Percentiles rank a stretch among this genome's conserved stretches.
phyloP scores from a whole-genome alignment of 1,139 yeast genomes.

The Citeromyces hawaiiensis region DNA sequence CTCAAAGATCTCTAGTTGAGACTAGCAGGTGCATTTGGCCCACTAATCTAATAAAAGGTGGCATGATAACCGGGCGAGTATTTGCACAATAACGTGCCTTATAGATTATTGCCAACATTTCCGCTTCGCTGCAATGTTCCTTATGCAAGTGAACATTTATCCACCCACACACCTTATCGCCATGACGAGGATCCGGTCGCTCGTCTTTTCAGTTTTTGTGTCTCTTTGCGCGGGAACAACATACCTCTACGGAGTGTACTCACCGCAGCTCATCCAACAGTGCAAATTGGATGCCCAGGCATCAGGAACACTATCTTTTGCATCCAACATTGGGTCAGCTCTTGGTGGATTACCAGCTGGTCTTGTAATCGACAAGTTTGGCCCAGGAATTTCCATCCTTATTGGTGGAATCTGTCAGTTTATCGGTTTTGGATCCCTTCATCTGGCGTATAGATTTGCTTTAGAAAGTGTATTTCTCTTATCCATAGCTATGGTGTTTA shows the following conservation, averaged over 20 bases:
- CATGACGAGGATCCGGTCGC: conserved; percentile 9
- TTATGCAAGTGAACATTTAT: too few relatives aligned
- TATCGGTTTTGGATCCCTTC: conserved; percentile 23
- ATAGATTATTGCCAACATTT: neutral
- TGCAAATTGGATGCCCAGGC: conserved; percentile 46
- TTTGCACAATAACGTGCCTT: too few relatives aligned
- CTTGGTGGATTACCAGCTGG: conserved; percentile 65
- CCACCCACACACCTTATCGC: neutral
- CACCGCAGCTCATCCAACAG: conserved; percentile 50
- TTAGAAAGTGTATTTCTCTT: conserved; percentile 21
- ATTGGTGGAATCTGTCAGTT: conserved; percentile 37
- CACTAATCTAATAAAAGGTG: too few relatives aligned
- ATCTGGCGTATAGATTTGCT: conserved; percentile 19
- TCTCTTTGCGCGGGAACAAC: conserved; percentile 56
- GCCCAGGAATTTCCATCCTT: conserved; percentile 38
- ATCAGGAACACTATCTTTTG: conserved; percentile 51
- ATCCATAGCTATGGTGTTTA: conserved; percentile 32
- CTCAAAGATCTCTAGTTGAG: too few relatives aligned
- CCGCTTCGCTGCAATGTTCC: too few relatives aligned
- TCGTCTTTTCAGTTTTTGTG: conserved; percentile 19
- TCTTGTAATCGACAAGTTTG: conserved; percentile 42
- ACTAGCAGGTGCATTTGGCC: too few relatives aligned
- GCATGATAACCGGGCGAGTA: too few relatives aligned
- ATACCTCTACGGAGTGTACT: conserved; percentile 56
- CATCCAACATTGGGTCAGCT: conserved; percentile 50